Percentiles rank a stretch among this genome's conserved stretches.
Conservation (phyloP, 768 basidiomycete genomes). For the Glaciozyma martinii region DNA sequence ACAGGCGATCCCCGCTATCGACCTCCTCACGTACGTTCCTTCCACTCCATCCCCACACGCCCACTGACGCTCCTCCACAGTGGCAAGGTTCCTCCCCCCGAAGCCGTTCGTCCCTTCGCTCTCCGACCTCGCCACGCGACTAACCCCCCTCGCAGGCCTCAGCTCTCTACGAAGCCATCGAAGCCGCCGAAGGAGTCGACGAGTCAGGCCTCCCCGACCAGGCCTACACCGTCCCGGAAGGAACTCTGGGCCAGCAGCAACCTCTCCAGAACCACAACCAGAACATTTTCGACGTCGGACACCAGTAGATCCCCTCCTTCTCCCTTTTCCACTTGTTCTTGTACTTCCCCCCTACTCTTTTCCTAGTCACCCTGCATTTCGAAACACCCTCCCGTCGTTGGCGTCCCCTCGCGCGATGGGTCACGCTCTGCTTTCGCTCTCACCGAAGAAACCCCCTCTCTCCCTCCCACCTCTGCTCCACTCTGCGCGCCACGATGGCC, state of each 20-base stretch:
- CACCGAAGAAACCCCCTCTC: no score
- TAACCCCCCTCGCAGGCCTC: slow-evolving; percentile 47
- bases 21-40: slow-evolving; percentile 56
- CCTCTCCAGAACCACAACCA: no score
- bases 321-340: no score
- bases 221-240: slow-evolving; percentile 38
- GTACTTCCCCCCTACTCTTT: no score
- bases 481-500: background rate
- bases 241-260: slow-evolving; percentile 4
- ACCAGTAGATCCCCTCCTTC: no score
- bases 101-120: slow-evolving; percentile 47
- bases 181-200: slow-evolving; percentile 45
- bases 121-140: background rate
- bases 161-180: slow-evolving; percentile 87
- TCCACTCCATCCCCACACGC: background rate
- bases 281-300: no score
- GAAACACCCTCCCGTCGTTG: no score
- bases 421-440: no score
- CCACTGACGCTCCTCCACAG: slow-evolving; percentile 37
- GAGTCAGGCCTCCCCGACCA: slow-evolving; percentile 39
- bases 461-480: no score
- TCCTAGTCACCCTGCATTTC: no score
- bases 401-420: no score
- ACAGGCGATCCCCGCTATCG: slow-evolving; percentile 72
- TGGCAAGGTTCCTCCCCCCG: slow-evolving; percentile 92